These are phyloP conservation scores for Thelonectria blattea DNA, from an alignment of 2,329 filamentous ascomycete species.

Conservation along the genomic window DNA sequence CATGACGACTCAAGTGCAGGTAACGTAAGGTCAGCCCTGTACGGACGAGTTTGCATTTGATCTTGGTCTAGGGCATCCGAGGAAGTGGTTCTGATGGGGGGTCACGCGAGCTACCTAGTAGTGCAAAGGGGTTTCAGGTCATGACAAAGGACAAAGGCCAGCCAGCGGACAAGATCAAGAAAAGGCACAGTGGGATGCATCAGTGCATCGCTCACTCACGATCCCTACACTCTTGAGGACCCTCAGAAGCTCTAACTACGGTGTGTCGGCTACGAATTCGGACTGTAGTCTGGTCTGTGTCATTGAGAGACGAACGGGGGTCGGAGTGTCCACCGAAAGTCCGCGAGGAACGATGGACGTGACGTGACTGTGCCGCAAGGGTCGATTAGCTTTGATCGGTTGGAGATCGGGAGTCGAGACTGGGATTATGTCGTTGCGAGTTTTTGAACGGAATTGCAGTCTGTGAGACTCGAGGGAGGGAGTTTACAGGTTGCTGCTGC, in stretches of 20 bases:
- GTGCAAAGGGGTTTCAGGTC: constrained; percentile 16
- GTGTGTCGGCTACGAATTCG: neutral
- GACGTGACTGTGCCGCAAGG: neutral
- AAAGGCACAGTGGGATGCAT: too few relatives aligned
- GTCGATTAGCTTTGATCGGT: neutral
- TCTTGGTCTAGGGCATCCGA: neutral
- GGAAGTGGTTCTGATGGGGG: neutral
- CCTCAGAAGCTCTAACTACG: too few relatives aligned
- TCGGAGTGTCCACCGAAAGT: neutral
- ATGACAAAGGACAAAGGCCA: too few relatives aligned
- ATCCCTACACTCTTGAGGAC: too few relatives aligned
- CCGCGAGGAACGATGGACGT: too few relatives aligned
- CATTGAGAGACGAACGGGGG: neutral
- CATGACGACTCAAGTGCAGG: neutral
- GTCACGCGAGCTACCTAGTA: neutral
- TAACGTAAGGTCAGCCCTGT: neutral
- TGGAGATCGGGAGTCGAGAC: neutral
- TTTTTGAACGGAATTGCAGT: too few relatives aligned
- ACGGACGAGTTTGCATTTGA: too few relatives aligned
- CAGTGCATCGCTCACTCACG: too few relatives aligned
- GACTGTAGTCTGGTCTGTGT: neutral
- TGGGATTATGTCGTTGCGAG: neutral
- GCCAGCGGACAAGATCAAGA: neutral
- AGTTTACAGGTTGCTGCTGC: too few relatives aligned
- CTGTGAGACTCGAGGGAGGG: too few relatives aligned